Evolutionary conservation across 2,329 filamentous ascomycete genomes (phyloP).

Genomic region (Ceratocystis papillata): DNA sequence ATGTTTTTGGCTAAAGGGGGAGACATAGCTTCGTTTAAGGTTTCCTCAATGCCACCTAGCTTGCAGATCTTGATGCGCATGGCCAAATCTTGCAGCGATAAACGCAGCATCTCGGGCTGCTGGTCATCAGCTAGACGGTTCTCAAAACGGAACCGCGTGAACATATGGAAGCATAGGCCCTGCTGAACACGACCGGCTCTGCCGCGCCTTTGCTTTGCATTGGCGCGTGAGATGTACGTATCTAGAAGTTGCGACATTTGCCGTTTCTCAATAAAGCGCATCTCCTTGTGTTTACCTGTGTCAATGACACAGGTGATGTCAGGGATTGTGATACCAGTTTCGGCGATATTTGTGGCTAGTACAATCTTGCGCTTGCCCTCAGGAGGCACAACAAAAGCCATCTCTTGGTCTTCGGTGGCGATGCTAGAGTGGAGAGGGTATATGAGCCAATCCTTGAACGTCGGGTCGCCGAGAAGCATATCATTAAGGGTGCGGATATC

Average conservation of each 20-base stretch:
- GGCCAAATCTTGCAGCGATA: conserved; percentile 88
- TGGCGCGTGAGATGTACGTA: conserved; percentile 88
- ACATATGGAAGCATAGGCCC: conserved; percentile 90
- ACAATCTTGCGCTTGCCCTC: conserved; percentile 82
- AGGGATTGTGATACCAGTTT: conserved; percentile 96
- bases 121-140: conserved; percentile 79
- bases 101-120: conserved; percentile 87
- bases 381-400: conserved; percentile 78
- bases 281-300: conserved; percentile 92
- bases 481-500: conserved; percentile 87
- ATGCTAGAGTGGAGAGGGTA: conserved; percentile 91
- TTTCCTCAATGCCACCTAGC: conserved; percentile 84
- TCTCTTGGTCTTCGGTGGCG: conserved; percentile 90
- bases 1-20: conserved; percentile 88
- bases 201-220: conserved; percentile 88
- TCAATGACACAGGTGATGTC: conserved; percentile 96
- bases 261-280: conserved; percentile 87
- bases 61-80: conserved; percentile 97
- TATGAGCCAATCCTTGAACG: conserved; percentile 72
- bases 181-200: conserved; percentile 92
- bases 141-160: conserved; percentile 83
- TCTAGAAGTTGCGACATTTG: conserved; percentile 86
- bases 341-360: conserved; percentile 92
- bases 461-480: conserved; percentile 63
- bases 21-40: conserved; percentile 76